phyloP scores from a whole-genome alignment of 768 basidiomycete species.

The Boletus reticulatus region DNA sequence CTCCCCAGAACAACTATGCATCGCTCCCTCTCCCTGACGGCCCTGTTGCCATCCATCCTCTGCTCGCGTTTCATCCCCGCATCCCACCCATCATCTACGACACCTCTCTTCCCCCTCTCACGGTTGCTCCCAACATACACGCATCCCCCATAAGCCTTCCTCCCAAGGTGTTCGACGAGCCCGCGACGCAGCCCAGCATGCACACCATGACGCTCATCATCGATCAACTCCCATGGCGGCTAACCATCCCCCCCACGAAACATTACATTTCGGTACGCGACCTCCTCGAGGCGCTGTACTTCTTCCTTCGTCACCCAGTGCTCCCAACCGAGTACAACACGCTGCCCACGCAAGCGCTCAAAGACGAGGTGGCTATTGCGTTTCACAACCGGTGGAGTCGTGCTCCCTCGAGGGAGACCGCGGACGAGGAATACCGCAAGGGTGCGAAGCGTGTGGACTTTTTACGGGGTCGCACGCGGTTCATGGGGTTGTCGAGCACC shows the following conservation, averaged over 20 bases:
- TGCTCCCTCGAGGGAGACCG: constrained; percentile 28
- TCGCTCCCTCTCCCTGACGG: constrained; percentile 24
- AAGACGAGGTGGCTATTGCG: constrained; percentile 39
- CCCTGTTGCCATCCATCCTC: constrained; percentile 30
- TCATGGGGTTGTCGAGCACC: constrained; percentile 47
- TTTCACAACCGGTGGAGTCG: constrained; percentile 41
- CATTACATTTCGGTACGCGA: constrained; percentile 43
- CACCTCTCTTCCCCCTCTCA: constrained; percentile 16
- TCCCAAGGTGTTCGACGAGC: constrained; percentile 20
- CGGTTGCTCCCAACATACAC: constrained; percentile 21
- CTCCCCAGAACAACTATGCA: constrained; percentile 23
- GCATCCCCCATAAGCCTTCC: constrained; percentile 28
- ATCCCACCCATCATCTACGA: constrained; percentile 23
- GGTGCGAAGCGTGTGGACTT: constrained; percentile 58
- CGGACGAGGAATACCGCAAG: constrained; percentile 41
- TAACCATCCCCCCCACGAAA: constrained; percentile 29
- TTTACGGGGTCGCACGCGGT: constrained; percentile 39
- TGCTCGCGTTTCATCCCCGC: constrained; percentile 29
- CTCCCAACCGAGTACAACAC: constrained; percentile 39
- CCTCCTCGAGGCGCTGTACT: constrained; percentile 47
- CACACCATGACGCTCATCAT: constrained; percentile 30
- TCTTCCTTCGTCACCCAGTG: constrained; percentile 40
- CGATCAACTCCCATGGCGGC: constrained; percentile 33
- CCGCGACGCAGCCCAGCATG: constrained; percentile 32
- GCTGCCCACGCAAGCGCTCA: constrained; percentile 32